phyloP scores from a whole-genome alignment of 768 basidiomycete genomes.

The Pholiota conissans region DNA sequence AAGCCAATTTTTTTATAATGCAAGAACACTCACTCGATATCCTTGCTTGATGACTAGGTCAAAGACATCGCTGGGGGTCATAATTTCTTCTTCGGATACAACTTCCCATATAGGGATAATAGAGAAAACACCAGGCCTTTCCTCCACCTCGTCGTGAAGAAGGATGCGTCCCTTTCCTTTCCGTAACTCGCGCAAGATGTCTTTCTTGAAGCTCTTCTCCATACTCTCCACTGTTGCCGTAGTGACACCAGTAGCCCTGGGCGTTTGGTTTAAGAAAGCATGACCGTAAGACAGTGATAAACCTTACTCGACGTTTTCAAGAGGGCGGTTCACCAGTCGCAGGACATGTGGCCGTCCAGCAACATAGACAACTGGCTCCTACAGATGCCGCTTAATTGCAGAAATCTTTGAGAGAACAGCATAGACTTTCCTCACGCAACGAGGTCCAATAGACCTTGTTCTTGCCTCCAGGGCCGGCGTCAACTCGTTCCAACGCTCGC shows the following conservation, averaged over 20 bases:
- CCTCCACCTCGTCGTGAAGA: constrained; percentile 95
- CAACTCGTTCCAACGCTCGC: constrained; percentile 73
- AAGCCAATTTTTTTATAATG: background rate
- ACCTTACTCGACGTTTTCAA: constrained; percentile 94
- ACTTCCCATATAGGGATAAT: constrained; percentile 96
- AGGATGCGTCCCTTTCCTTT: constrained; percentile 75
- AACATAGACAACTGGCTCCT: constrained; percentile 94
- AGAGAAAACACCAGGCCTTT: constrained; percentile 83
- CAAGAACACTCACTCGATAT: constrained; percentile 53
- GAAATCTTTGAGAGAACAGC: background rate
- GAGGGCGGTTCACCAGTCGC: constrained; percentile 80
- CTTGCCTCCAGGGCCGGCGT: constrained; percentile 75
- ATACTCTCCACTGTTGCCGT: constrained; percentile 89
- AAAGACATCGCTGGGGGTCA: constrained; percentile 86
- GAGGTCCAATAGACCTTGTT: constrained; percentile 93
- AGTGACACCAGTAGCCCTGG: constrained; percentile 89
- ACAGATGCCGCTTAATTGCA: constrained; percentile 7
- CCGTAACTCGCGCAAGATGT: constrained; percentile 82
- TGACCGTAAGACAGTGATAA: background rate
- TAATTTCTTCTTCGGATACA: constrained; percentile 75
- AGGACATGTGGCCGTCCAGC: constrained; percentile 88
- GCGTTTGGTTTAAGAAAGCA: background rate
- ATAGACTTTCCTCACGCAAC: constrained; percentile 68
- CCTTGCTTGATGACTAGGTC: constrained; percentile 74
- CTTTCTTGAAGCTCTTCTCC: constrained; percentile 85